Base-by-base conservation (phyloP, 1,284 basidiomycete genomes). In the Anthracocystis panici-leucophaei region DNA sequence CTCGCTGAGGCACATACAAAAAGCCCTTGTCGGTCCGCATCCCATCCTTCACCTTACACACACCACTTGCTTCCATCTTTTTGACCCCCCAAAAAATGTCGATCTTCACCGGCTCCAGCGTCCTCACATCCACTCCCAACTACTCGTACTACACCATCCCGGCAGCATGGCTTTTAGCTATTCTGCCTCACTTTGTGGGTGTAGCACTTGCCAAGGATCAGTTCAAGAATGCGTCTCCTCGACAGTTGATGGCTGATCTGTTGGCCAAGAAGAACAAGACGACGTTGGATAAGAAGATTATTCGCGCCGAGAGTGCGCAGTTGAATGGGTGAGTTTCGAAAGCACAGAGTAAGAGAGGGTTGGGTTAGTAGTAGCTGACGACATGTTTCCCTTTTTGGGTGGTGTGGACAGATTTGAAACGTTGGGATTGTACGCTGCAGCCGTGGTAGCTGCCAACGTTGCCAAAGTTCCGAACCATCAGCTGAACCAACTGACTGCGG, bases 381-480 rank as follows among this genome's bases (percentile, higher is more conserved):
- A 33, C 2, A 31, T 40, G 33, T 49, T 23, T 12, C 18, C 27
- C 14, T 41, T 38, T 27, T 12, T 33, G n/a, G 11, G 8, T n/a
- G 33, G 10, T 49, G 23, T 9, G 18, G 3, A 18, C 31, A 65
- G 62, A 7, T 66, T 69, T n/a, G 73, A 75, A 41, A 75, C 62
- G 45, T 33, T 75, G 6, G 67, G 64, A 9, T 44, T 71, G 46
- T 75, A 68, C 31, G 73, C 68, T 6, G 63, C 73, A 7, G 68
- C 60, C n/a, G 58, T 75, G 4, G 64, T 82, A 11, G 76, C 79
- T 1, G 81, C 75, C 18, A 83, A 80, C 62, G 27, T 67, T 5
- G 80, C 80, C 27, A 54, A 58, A 5, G 72, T 83, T 7, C 80
- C 80, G n/a, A 49, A 48, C 38, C 50, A 57, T 20, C 57, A 71